Percentiles rank a stretch among this genome's conserved stretches.
Conservation (phyloP, 306 rosid species). For the Dalbergia cultrata region DNA sequence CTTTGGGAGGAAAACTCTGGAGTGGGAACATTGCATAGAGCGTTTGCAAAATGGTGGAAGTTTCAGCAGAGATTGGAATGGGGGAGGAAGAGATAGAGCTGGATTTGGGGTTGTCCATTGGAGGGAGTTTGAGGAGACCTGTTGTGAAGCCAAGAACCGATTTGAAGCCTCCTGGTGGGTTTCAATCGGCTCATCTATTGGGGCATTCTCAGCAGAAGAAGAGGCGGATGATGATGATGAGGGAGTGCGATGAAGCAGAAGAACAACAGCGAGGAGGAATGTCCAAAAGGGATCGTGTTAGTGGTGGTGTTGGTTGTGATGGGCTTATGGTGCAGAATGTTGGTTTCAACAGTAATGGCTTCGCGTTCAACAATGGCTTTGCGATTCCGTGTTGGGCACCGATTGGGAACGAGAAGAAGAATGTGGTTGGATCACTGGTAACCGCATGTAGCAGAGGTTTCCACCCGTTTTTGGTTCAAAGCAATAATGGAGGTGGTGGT, state of each 20-base stretch:
- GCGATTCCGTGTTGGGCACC: slow-evolving; percentile 50
- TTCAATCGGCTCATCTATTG: not conserved
- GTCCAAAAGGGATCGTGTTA: no score
- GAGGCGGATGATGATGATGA: no score
- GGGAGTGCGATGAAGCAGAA: no score
- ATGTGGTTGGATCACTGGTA: slow-evolving; percentile 12
- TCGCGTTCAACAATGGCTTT: slow-evolving; percentile 27
- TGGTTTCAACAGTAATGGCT: not conserved
- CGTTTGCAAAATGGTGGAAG: slow-evolving; percentile 44
- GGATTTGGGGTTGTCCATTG: slow-evolving; percentile 74
- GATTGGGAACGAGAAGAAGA: slow-evolving; percentile 41
- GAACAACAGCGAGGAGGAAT: no score
- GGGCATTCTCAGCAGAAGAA: no score
- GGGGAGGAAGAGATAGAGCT: slow-evolving; percentile 62
- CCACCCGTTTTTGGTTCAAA: slow-evolving; percentile 35
- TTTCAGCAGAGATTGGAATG: not conserved
- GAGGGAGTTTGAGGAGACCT: slow-evolving; percentile 58
- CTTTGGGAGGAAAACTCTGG: not conserved
- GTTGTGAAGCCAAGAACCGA: slow-evolving; percentile 37
- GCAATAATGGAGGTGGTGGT: not conserved
- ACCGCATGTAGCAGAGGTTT: not conserved
- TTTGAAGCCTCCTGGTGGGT: slow-evolving; percentile 3
- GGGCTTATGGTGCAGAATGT: slow-evolving; percentile 7
- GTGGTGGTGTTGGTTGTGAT: no score
- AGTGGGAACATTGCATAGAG: not conserved